A percentile compares a stretch with the other conserved stretches of the same genome.
Conservation (phyloP, 2,329 filamentous ascomycete genomes). For the Alternaria brassicae region DNA sequence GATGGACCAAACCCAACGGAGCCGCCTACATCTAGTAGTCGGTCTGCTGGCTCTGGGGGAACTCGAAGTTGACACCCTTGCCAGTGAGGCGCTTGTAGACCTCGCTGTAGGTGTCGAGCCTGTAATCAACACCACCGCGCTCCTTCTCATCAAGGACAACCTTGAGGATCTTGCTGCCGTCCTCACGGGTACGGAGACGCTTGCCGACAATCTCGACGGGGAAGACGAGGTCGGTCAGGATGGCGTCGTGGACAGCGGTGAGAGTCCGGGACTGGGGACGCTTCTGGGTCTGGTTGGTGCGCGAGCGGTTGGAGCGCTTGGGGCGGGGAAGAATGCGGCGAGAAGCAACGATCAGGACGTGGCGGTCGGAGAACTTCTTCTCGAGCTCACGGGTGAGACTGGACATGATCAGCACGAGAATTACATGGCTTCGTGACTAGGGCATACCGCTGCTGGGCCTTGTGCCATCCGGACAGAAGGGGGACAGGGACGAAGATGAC, state of each 20-base stretch:
- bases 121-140: slow-evolving; percentile 98
- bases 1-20: slow-evolving; percentile 28
- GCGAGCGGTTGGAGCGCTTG: slow-evolving; percentile 96
- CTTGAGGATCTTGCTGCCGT: slow-evolving; percentile 98
- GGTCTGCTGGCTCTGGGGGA: slow-evolving; percentile 80
- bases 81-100: slow-evolving; percentile 98
- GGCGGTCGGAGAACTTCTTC: slow-evolving; percentile 99
- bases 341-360: slow-evolving; percentile 98
- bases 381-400: slow-evolving; percentile 99
- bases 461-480: slow-evolving; percentile 98
- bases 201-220: slow-evolving; percentile 99
- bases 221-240: slow-evolving; percentile 97
- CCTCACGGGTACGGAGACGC: slow-evolving; percentile 98
- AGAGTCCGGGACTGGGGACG: slow-evolving; percentile 96
- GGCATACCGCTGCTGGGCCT: slow-evolving; percentile 99
- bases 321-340: slow-evolving; percentile 98
- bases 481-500: slow-evolving; percentile 99
- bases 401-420: slow-evolving; percentile 20
- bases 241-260: slow-evolving; percentile 97
- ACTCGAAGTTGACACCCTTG: slow-evolving; percentile 97
- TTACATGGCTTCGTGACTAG: too few species aligned
- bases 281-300: slow-evolving; percentile 98
- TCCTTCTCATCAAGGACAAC: slow-evolving; percentile 99
- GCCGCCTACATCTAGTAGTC: slow-evolving; percentile 73
- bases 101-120: slow-evolving; percentile 99